Conservation (phyloP, 1,284 basidiomycete genomes). For the Cryptococcus jaspeensis region DNA sequence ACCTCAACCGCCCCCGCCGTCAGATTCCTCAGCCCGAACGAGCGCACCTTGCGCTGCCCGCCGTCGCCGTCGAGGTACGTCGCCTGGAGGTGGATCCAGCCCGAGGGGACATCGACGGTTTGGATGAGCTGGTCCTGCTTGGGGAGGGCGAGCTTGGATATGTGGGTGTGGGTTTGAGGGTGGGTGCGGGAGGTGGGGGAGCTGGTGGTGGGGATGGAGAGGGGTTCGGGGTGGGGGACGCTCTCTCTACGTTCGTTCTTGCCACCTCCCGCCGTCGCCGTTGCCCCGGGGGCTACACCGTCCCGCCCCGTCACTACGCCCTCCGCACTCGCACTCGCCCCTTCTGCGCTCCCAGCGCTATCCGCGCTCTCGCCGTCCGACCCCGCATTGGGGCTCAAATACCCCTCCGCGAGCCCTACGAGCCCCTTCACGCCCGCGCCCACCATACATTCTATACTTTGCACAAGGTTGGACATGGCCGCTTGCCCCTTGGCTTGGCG, state of each 20-base stretch:
- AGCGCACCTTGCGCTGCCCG: conserved; percentile 32
- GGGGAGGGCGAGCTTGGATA: conserved; percentile 9
- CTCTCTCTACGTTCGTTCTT: too few relatives aligned
- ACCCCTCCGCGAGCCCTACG: conserved; percentile 34
- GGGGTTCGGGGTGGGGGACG: too few relatives aligned
- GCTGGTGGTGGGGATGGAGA: conserved; percentile 1
- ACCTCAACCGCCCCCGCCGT: conserved; percentile 21
- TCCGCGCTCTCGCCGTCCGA: background rate
- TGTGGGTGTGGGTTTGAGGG: background rate
- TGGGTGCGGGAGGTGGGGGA: conserved; percentile 6
- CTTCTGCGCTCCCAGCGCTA: background rate
- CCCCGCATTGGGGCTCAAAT: conserved; percentile 11
- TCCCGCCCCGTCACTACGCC: background rate
- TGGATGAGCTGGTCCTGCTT: conserved; percentile 28
- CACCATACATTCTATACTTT: conserved; percentile 36
- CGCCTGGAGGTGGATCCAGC: conserved; percentile 49
- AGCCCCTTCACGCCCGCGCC: conserved; percentile 43
- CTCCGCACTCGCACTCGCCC: too few relatives aligned
- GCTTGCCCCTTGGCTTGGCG: background rate
- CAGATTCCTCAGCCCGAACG: conserved; percentile 42
- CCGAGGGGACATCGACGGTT: conserved; percentile 41
- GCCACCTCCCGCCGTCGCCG: background rate
- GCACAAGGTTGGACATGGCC: conserved; percentile 37
- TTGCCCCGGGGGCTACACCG: too few relatives aligned
- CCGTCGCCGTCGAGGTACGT: conserved; percentile 39